Percentiles rank a stretch among this genome's conserved stretches.
Evolutionary conservation across 2,329 filamentous ascomycete species (phyloP).

Genomic region (Diaporthe sp.): DNA sequence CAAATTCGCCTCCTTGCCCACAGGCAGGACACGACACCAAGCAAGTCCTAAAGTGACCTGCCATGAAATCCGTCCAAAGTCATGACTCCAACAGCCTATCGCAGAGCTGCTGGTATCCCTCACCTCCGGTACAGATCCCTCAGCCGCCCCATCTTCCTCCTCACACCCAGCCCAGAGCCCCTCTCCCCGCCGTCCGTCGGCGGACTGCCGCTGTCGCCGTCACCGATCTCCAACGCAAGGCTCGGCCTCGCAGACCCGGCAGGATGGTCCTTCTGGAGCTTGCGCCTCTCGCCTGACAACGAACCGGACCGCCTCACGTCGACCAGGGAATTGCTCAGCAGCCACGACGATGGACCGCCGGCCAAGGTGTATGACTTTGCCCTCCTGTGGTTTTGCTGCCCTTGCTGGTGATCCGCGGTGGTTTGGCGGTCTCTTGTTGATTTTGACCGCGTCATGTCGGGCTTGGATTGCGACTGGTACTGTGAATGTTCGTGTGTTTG

Average conservation of each 20-base stretch:
- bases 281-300: conserved; percentile 39
- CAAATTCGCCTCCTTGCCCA: neutral
- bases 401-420: neutral
- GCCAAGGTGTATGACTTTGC: conserved; percentile 28
- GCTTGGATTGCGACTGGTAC: neutral
- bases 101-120: neutral
- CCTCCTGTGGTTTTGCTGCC: conserved; percentile 24
- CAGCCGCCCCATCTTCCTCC: conserved; percentile 36
- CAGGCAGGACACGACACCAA: neutral
- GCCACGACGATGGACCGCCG: conserved; percentile 32
- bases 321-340: conserved; percentile 17
- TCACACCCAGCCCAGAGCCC: conserved; percentile 36
- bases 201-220: conserved; percentile 6
- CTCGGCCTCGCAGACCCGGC: conserved; percentile 36
- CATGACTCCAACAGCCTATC: neutral
- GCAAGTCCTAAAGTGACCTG: neutral
- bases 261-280: conserved; percentile 39
- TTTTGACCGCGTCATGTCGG: neutral
- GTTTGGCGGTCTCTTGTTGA: conserved; percentile 1
- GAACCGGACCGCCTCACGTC: conserved; percentile 28
- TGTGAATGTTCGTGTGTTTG: neutral
- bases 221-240: conserved; percentile 30
- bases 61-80: neutral
- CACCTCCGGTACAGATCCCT: conserved; percentile 35
- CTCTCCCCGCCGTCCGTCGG: neutral